Conservation (phyloP, 2,329 filamentous ascomycete species). For the Trichoderma koningii region DNA sequence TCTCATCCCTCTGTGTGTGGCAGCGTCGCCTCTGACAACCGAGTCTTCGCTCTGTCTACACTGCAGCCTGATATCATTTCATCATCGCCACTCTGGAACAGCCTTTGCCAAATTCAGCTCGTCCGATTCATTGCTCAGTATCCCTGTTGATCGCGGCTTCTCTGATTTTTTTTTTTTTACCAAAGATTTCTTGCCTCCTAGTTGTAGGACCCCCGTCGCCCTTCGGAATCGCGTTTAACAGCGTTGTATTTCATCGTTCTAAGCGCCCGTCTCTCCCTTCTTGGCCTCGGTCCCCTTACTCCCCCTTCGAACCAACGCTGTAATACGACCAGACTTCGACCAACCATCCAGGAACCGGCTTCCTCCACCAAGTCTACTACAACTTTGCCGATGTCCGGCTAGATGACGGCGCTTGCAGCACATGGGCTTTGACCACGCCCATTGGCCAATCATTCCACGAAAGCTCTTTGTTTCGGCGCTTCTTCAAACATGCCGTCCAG, state of each 20-base stretch:
- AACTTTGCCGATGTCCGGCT: not conserved
- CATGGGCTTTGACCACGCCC: slow-evolving; percentile 15
- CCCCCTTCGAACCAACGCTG: slow-evolving; percentile 3
- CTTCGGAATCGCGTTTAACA: slow-evolving; percentile 10
- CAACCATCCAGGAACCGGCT: slow-evolving; percentile 19
- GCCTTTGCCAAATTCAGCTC: slow-evolving; percentile 2
- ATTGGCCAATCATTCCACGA: slow-evolving; percentile 27
- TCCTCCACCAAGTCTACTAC: not conserved
- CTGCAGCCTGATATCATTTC: not conserved
- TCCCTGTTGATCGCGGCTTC: slow-evolving; percentile 21
- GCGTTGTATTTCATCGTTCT: slow-evolving; percentile 14
- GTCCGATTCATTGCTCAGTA: not conserved
- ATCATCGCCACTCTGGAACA: slow-evolving; percentile 14
- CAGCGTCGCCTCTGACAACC: not conserved
- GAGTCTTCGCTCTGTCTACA: not conserved
- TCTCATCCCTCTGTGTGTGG: not conserved
- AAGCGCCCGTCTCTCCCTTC: slow-evolving; percentile 22
- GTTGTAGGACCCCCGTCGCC: slow-evolving; percentile 6
- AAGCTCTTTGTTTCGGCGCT: slow-evolving; percentile 27
- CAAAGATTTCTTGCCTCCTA: not conserved
- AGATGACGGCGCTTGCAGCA: slow-evolving; percentile 27
- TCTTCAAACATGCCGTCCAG: slow-evolving; percentile 28
- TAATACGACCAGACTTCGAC: slow-evolving; percentile 22
- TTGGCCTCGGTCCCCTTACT: not conserved
- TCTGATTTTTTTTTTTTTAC: not conserved